Evolutionary conservation across 306 rosid species (phyloP).

Genomic region (Neltuma alba): DNA sequence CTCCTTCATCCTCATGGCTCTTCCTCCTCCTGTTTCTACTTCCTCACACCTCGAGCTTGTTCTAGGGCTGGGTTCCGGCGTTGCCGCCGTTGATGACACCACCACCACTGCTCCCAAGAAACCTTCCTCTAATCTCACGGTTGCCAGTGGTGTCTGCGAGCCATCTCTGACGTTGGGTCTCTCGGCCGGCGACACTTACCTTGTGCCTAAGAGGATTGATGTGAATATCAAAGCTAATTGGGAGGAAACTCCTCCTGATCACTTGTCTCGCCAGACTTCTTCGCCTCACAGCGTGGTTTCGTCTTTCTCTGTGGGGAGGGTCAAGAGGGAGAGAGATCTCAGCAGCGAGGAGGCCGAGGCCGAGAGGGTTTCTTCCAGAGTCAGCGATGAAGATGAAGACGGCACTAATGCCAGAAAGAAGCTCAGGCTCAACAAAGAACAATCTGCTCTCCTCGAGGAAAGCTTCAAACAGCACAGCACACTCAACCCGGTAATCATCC

Average conservation of each 20-base stretch:
- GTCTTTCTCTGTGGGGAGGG: conserved; percentile 75
- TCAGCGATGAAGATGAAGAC: conserved; percentile 93
- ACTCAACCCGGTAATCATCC: conserved; percentile 79
- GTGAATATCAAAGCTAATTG: conserved; percentile 34
- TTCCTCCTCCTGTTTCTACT: conserved; percentile 57
- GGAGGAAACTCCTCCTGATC: conserved; percentile 38
- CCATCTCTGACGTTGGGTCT: conserved; percentile 80
- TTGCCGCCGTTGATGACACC: conserved; percentile 33
- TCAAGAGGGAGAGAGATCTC: conserved; percentile 89
- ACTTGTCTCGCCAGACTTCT: conserved; percentile 56
- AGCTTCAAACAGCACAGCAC: conserved; percentile 96
- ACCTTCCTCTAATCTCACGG: conserved; percentile 8
- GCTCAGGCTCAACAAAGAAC: conserved; percentile 87
- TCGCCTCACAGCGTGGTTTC: conserved; percentile 81
- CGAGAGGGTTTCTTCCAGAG: conserved; percentile 63
- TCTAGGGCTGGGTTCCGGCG: conserved; percentile 62
- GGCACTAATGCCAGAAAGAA: conserved; percentile 82
- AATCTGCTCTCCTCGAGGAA: conserved; percentile 88
- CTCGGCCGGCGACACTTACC: conserved; percentile 35
- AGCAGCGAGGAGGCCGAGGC: conserved; percentile 66
- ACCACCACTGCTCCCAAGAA: background rate
- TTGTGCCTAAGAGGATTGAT: conserved; percentile 30
- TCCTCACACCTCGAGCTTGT: conserved; percentile 61
- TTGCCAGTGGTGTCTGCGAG: conserved; percentile 33
- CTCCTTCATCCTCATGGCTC: conserved; percentile 59